Evolutionary conservation across 306 rosid genomes (phyloP), one percentile per base, ranked within the genome.

Genomic region (Prunus fruticosa): DNA sequence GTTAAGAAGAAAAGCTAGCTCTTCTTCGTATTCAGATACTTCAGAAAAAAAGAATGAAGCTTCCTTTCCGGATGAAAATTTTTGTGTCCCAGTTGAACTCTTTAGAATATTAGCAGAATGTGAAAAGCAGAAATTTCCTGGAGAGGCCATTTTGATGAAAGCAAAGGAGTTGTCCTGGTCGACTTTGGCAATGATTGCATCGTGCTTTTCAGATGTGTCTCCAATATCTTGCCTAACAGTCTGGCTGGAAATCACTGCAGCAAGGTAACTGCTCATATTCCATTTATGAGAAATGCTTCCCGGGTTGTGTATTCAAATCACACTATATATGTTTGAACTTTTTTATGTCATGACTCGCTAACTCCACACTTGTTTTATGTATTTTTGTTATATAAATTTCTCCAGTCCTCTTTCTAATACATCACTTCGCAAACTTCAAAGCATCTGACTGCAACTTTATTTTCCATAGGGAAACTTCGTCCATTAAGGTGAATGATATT

Each of bases 111-210:
- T 94, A 76, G 97, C 97, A 8, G 96, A 82, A 67, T 92, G 98
- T 76, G 98, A 94, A 88, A 89, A 83, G 79, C 84, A 87, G 75
- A 81, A 84, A 78, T 80, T 80, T 81, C 89, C 98, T 71, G 97
- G 97, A 80, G 89, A 82, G 83, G 91, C 90, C 79, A 93, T 94
- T 82, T 85, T 92, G 91, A 78, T 74, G 86, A 94, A 89, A 84
- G 97, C 98, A 41, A 91, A 90, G 82, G 97, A 94, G 87, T 84
- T 94, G 78, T 94, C 97, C 72, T 94, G 98, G 98, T 92, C 98
- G 38, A 82, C 88, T 74, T 85, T 94, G 85, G 98, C 97, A 67
- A 90, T 94, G 95, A 79, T 94, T 81, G 98, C 98, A 61, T 94
- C 97, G 49, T 94, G 98, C 88, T 92, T 89, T 86, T 79, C 88